phyloP scores from a whole-genome alignment of 768 basidiomycete species.

The Pisolithus tinctorius region DNA sequence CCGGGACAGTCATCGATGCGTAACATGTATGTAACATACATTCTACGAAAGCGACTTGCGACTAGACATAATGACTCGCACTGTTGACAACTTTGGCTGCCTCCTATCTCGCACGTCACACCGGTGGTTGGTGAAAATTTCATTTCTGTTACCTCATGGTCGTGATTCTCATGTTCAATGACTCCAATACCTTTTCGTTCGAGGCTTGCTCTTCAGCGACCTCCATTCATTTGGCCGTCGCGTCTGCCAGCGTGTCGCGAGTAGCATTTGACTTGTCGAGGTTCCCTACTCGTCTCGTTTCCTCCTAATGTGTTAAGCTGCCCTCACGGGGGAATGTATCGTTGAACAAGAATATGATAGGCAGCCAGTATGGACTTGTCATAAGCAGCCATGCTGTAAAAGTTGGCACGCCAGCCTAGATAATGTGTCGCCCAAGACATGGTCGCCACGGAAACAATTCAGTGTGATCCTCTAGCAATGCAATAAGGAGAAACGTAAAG shows the following conservation, averaged over 20 bases:
- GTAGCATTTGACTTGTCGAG: constrained; percentile 13
- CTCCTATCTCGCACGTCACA: constrained; percentile 37
- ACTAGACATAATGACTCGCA: too few relatives aligned
- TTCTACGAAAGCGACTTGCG: too few relatives aligned
- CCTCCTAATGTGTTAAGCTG: constrained; percentile 71
- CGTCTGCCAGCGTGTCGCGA: constrained; percentile 15
- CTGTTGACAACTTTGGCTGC: too few relatives aligned
- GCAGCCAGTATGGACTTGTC: constrained; percentile 45
- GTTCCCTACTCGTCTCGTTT: constrained; percentile 38
- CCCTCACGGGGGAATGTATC: constrained; percentile 83
- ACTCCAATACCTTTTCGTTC: constrained; percentile 9
- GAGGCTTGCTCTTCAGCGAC: constrained; percentile 9
- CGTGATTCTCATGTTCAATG: constrained; percentile 13
- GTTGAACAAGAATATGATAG: constrained; percentile 63
- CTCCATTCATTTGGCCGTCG: background rate
- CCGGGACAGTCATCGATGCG: too few relatives aligned
- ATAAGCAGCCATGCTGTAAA: constrained; percentile 74
- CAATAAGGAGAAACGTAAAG: background rate
- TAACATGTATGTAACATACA: too few relatives aligned
- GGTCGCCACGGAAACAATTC: constrained; percentile 20
- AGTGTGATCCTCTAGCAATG: constrained; percentile 16
- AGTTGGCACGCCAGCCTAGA: constrained; percentile 74
- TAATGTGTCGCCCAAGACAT: constrained; percentile 60
- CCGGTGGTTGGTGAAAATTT: too few relatives aligned
- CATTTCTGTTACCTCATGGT: constrained; percentile 4